These are phyloP conservation scores for Russula vinacea DNA, from an alignment of 768 basidiomycete species.

Conservation along the genomic window DNA sequence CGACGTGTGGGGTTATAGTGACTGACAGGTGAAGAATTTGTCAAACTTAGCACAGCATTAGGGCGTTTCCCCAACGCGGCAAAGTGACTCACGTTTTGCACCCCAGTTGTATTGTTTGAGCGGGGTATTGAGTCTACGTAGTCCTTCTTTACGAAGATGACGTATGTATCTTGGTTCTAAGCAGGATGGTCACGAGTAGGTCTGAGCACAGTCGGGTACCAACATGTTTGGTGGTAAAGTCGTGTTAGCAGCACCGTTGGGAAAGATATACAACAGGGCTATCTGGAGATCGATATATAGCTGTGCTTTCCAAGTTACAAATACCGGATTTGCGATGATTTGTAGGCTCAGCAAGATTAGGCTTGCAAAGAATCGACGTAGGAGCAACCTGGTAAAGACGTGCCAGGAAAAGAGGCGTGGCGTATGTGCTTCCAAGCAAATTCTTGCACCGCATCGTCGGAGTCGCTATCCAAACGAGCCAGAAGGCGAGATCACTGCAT, in stretches of 20 bases:
- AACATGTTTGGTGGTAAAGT: slow-evolving; percentile 59
- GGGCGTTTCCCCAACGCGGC: slow-evolving; percentile 52
- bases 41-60: no score
- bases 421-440: slow-evolving; percentile 58
- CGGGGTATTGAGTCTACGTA: neutral
- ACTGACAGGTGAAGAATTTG: no score
- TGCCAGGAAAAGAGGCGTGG: slow-evolving; percentile 57
- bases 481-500: slow-evolving; percentile 46
- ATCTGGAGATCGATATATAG: slow-evolving; percentile 42
- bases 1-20: no score
- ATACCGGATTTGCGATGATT: slow-evolving; percentile 60
- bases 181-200: slow-evolving; percentile 41
- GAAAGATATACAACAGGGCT: neutral
- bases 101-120: slow-evolving; percentile 39
- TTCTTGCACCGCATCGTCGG: slow-evolving; percentile 50
- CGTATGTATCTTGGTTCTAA: slow-evolving; percentile 47
- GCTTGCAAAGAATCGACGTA: neutral
- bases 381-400: slow-evolving; percentile 15
- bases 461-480: slow-evolving; percentile 49
- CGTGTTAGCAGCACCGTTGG: slow-evolving; percentile 39
- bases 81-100: slow-evolving; percentile 57
- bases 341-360: slow-evolving; percentile 43
- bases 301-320: slow-evolving; percentile 58
- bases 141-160: no score
- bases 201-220: slow-evolving; percentile 34